These are phyloP conservation scores for Mollisia scopiformis DNA, from an alignment of 2,329 filamentous ascomycete genomes.

Conservation along the genomic window DNA sequence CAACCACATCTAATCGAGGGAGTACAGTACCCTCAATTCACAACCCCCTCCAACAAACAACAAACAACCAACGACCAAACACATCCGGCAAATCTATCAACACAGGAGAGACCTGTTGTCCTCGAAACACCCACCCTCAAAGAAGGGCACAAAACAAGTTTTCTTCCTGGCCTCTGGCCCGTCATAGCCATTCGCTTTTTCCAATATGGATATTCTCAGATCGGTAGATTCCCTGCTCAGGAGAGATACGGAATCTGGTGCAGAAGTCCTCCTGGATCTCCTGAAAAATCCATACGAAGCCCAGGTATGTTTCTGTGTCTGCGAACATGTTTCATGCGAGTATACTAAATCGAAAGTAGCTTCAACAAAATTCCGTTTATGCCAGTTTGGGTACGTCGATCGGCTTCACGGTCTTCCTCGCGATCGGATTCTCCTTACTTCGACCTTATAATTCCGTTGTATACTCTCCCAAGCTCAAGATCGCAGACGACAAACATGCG, in stretches of 20 bases:
- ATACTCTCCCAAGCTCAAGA: conserved; percentile 91
- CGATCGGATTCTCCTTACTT: conserved; percentile 82
- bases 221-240: conserved; percentile 19
- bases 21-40: conserved; percentile 18
- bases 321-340: background rate
- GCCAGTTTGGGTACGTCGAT: conserved; percentile 82
- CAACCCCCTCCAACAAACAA: conserved; percentile 1
- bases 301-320: conserved; percentile 9
- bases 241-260: conserved; percentile 23
- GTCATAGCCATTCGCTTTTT: conserved; percentile 36
- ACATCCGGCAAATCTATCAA: conserved; percentile 6
- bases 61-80: background rate
- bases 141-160: conserved; percentile 14
- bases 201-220: conserved; percentile 24
- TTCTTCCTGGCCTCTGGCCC: conserved; percentile 32
- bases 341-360: conserved; percentile 26
- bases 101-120: background rate
- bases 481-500: conserved; percentile 87
- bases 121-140: background rate
- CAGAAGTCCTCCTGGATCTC: conserved; percentile 32
- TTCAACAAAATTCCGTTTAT: conserved; percentile 63
- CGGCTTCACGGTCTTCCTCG: conserved; percentile 72
- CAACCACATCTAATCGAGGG: conserved; percentile 31
- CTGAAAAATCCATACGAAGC: conserved; percentile 34
- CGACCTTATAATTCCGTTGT: conserved; percentile 90